These are phyloP conservation scores for Aspergillus aculeatus DNA, from an alignment of 2,329 filamentous ascomycete species.

Conservation along the genomic window DNA sequence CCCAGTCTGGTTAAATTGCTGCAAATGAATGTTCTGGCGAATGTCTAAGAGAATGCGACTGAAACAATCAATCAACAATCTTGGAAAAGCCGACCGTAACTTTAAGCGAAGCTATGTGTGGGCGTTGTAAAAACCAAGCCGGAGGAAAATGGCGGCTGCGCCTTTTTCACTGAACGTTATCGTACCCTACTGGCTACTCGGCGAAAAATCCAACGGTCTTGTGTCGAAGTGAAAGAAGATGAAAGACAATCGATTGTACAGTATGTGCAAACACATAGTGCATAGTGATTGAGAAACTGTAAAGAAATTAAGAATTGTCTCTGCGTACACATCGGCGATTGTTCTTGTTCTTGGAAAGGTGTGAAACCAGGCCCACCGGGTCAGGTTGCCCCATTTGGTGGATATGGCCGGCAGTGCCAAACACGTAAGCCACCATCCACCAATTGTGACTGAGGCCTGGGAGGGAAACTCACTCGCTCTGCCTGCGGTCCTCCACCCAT, in stretches of 20 bases:
- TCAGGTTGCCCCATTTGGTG: conserved; percentile 1
- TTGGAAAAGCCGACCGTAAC: neutral
- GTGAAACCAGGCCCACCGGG: conserved; percentile 1
- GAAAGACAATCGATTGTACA: too few relatives aligned
- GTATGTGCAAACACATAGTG: too few relatives aligned
- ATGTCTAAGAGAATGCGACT: neutral
- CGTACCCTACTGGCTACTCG: too few relatives aligned
- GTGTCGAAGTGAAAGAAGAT: too few relatives aligned
- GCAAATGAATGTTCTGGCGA: too few relatives aligned
- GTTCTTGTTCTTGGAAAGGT: neutral
- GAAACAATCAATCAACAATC: neutral
- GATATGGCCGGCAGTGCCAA: conserved; percentile 13
- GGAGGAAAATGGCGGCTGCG: too few relatives aligned
- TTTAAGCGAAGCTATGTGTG: too few relatives aligned
- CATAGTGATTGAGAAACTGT: too few relatives aligned
- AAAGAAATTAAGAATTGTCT: neutral
- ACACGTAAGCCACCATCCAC: conserved; percentile 18
- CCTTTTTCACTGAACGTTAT: too few relatives aligned
- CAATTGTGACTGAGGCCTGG: neutral
- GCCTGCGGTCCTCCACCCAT: too few relatives aligned
- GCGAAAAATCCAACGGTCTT: too few relatives aligned
- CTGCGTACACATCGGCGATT: conserved; percentile 1
- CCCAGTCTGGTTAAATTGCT: neutral
- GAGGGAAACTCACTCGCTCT: neutral
- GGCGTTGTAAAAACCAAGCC: too few relatives aligned